Conservation (phyloP, 495 filamentous ascomycete species). For the Cercophora scortea region DNA sequence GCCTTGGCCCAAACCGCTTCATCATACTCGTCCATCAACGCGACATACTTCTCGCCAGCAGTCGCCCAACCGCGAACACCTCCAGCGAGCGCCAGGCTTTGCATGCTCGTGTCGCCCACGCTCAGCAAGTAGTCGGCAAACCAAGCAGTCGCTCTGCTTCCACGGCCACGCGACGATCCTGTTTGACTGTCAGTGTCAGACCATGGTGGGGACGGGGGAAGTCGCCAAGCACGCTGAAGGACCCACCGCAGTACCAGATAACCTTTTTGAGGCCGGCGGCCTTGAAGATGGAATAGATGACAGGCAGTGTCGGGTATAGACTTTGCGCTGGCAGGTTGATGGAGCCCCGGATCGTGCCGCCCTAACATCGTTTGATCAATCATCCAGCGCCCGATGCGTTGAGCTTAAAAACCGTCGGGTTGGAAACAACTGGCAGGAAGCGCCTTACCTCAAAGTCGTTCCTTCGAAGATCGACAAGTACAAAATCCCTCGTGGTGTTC, state of each 20-base stretch:
- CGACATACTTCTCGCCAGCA: conserved; percentile 46
- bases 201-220: conserved; percentile 1
- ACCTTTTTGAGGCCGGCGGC: conserved; percentile 41
- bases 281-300: conserved; percentile 47
- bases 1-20: conserved; percentile 34
- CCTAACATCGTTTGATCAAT: conserved; percentile 27
- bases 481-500: conserved; percentile 39
- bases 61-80: conserved; percentile 61
- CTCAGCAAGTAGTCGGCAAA: conserved; percentile 53
- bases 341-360: conserved; percentile 59
- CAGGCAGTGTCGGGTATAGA: conserved; percentile 49
- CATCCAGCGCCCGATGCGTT: not conserved
- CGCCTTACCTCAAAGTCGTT: conserved; percentile 51
- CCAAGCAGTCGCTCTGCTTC: conserved; percentile 55
- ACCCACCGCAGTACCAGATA: conserved; percentile 62
- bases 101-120: conserved; percentile 33
- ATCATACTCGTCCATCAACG: conserved; percentile 54
- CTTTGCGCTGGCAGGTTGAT: conserved; percentile 67
- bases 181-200: not conserved
- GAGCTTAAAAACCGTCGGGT: not conserved
- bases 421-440: not conserved
- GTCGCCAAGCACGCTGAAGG: not conserved
- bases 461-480: conserved; percentile 57
- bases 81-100: conserved; percentile 49
- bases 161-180: conserved; percentile 60